Evolutionary conservation across 495 filamentous ascomycete genomes (phyloP), one percentile per base, ranked within the genome.

Genomic region (Aspergillus coremiiformis): DNA sequence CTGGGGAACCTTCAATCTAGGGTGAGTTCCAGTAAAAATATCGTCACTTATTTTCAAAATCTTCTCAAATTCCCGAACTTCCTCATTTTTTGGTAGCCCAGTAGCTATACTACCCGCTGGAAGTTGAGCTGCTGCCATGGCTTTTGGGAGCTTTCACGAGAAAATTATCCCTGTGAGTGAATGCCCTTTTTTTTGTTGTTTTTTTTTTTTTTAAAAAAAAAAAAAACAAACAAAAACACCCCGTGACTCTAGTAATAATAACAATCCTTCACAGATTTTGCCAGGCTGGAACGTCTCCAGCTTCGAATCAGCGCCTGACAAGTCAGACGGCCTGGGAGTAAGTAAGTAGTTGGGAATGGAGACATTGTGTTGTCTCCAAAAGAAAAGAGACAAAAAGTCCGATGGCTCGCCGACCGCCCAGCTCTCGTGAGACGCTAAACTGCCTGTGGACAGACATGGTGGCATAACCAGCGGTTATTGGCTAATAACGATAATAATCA

Each of bases 11-110:
- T 84, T 89, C 67, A 91, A 78, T 55, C 81, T 79, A 45, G 86
- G 81, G 67, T 93, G 87, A 57, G 77, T 81, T 46, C 85, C 85
- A 54, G 84, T 75, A 66, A 86, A 77, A 50, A 95, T 79, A 43
- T 85, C 78, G 75, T 92, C 84, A 59, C 81, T 84, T 59, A 95
- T 82, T 51, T 69, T 77, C 49, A 90, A 64, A 58, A 95, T 84
- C 63, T 85, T 88, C 60, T 85, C 79, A 68, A 84, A 88, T 62
- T 87, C 80, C 46, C 60, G 55, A n/a, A 63, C 44, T 51, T 71
- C 72, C 56, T 71, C 55, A 21, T 49, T 46, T 52, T 66, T 60
- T 30, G 70, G 59, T 29, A 70, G 51, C 30, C 63, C 56, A 39
- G 60, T 37, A 57, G 68, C 41, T 47, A 62, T 55, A 53, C 64